Percentiles rank a stretch among this genome's conserved stretches.
Evolutionary conservation across 768 basidiomycete species (phyloP).

Genomic region (Exidia glandulosa): DNA sequence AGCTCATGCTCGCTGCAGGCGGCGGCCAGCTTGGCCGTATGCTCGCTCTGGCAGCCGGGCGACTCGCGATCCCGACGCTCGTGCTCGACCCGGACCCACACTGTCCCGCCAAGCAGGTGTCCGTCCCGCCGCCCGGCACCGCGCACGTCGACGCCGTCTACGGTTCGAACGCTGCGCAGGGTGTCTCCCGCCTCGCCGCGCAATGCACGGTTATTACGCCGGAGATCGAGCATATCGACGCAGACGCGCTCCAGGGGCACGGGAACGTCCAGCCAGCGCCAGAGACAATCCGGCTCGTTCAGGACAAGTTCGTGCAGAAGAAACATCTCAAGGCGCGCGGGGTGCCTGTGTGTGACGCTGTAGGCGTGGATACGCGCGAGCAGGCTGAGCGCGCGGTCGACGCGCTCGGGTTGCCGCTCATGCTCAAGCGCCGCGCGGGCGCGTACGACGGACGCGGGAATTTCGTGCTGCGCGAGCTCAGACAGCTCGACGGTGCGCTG

Average conservation of each 20-base stretch:
- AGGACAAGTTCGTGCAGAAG: constrained; percentile 64
- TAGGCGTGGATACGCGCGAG: constrained; percentile 42
- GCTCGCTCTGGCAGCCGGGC: constrained; percentile 82
- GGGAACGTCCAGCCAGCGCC: constrained; percentile 67
- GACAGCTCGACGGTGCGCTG: constrained; percentile 39
- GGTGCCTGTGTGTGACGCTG: constrained; percentile 48
- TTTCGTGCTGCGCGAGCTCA: constrained; percentile 51
- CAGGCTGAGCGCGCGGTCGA: constrained; percentile 44
- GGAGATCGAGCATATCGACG: constrained; percentile 96
- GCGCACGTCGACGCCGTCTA: constrained; percentile 84
- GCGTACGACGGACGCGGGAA: constrained; percentile 97
- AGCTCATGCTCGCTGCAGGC: constrained; percentile 34
- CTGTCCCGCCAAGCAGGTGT: constrained; percentile 83
- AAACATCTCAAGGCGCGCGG: constrained; percentile 38
- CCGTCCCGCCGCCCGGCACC: constrained; percentile 38
- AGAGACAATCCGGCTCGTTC: constrained; percentile 72
- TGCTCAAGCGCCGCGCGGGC: constrained; percentile 92
- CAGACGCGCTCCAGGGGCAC: constrained; percentile 54
- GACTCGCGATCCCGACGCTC: constrained; percentile 72
- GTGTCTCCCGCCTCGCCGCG: constrained; percentile 67
- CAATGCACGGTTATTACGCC: constrained; percentile 84
- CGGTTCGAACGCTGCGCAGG: constrained; percentile 25
- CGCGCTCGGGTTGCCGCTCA: constrained; percentile 71
- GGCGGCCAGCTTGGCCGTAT: constrained; percentile 97
- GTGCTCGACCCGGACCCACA: constrained; percentile 76